Base-by-base conservation (phyloP, 2,329 filamentous ascomycete genomes). In the Cucurbitaria berberidis region DNA sequence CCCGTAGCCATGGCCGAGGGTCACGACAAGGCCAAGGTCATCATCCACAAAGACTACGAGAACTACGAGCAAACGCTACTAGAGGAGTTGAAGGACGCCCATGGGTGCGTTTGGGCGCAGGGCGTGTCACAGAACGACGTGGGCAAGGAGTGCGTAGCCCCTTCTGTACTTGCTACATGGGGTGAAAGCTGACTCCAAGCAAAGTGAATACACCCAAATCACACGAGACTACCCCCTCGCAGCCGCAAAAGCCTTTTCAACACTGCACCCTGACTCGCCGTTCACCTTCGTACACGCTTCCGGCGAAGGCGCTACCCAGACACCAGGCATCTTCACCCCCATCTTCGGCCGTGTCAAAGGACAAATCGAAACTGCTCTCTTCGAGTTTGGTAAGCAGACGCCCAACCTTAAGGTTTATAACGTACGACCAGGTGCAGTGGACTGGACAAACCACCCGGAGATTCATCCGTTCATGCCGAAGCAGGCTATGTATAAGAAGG, bases 251-350 rank as follows among this genome's bases (percentile, higher is more conserved):
- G 84, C 86, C 11, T 87, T 90, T 63, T 70, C 80, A 1, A 70
- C 70, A 0, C 72, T 87, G 11, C 74, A 80, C 2, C 73, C 74
- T 13, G 68, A 74, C 3, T 67, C 78, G 35, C 82, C 85, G 0
- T 87, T 91, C 72, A 84, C 84, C 45, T 92, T 91, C 70, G 79
- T 91, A 57, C 89, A 86, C 66, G 82, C 92, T 26, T 91, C 89
- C 0, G 88, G 86, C 43, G 75, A 78, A 45, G 85, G 85, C 40
- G 83, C 86, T 0, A 87, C 85, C 1, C 80, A 81, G 16, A 74
- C 74, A 1, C 88, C 87, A 0, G 81, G 81, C 3, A 68, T 71
- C 4, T 81, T 86, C 62, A 83, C 86, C 0, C 70, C 81, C 16
- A 73, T 84, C 39, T 91, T 84, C 64, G 86, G 79, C 1, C 77